Evolutionary conservation across 768 basidiomycete species (phyloP), one percentile per base, ranked within the genome.

Genomic region (Fistulinella prunicolor): DNA sequence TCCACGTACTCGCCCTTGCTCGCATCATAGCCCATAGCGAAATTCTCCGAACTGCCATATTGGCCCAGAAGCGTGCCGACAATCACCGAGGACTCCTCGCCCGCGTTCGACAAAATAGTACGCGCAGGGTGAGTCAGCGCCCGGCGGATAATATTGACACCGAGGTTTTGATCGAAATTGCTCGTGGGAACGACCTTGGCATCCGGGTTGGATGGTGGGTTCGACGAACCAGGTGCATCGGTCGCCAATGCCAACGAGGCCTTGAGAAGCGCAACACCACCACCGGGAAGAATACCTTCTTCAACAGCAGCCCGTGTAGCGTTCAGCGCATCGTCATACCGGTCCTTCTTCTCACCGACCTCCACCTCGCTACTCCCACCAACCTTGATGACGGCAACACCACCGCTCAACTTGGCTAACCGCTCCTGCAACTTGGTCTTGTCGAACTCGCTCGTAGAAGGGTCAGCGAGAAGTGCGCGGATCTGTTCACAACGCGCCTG

Each of bases 301-400:
- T 97, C 95, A 24, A 98, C 95, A 38, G 95, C 94, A 21, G 95
- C 95, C 34, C 95, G 87, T 4, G 95, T 98, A n/a, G 94, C 94
- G 68, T 96, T 96, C 39, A 97, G 78, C 1, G 94, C 94, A 64
- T 95, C 93, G 58, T 97, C 94, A 63, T 96, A 97, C 30, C 94
- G 80, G 67, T 98, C 95, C 83, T 98, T 96, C 90, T 97, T 98
- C 81, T 98, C 95, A 7, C 94, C 80, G 51, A 98, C 95, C 72
- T 97, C 95, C 43, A 97, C 95, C 70, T 98, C 95, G 44, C 80
- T 83, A 20, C 85, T 74, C 16, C 95, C 95, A 47, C 95, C 95
- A 53, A 97, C 95, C 72, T 92, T 94, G 80, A 97, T 97, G 71
- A 98, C 94, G 14, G 95, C 95, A 39, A 98, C 95, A 70, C 95